A percentile compares a stretch with the other conserved stretches of the same genome.
phyloP scores from a whole-genome alignment of 2,329 filamentous ascomycete genomes.

The Pyrenochaeta sp. region DNA sequence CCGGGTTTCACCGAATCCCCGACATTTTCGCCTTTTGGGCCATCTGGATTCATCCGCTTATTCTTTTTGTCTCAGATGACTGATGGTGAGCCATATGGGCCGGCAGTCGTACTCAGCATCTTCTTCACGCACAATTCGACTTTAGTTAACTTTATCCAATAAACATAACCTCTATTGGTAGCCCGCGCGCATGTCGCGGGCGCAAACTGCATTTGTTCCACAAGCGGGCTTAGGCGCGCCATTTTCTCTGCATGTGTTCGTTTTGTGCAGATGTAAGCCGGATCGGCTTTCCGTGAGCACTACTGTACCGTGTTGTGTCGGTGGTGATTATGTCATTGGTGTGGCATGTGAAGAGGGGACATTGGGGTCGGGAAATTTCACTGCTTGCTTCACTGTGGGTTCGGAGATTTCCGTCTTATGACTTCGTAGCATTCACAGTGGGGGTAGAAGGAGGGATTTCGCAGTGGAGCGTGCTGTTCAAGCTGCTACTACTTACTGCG shows the following conservation, averaged over 20 bases:
- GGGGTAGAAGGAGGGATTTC: neutral
- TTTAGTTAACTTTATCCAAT: too few species aligned
- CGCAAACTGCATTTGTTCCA: too few species aligned
- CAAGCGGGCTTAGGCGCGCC: neutral
- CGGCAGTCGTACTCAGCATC: too few species aligned
- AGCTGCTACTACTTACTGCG: neutral
- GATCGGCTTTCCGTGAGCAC: neutral
- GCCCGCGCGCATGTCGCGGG: too few species aligned
- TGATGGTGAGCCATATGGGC: neutral
- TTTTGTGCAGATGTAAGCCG: neutral
- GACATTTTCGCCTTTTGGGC: neutral
- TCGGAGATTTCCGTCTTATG: neutral
- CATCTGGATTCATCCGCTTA: constrained; percentile 2
- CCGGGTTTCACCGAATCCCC: too few species aligned
- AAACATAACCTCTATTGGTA: too few species aligned
- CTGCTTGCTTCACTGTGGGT: neutral
- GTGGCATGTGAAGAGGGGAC: neutral
- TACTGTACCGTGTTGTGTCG: neutral
- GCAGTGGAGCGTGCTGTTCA: neutral
- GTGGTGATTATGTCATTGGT: neutral
- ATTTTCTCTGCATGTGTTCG: neutral
- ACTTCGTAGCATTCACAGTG: neutral
- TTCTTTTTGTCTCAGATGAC: constrained; percentile 18
- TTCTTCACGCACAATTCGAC: too few species aligned
- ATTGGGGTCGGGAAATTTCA: neutral